phyloP scores from a whole-genome alignment of 208 protist species.

The Leishmania martiniquensis region DNA sequence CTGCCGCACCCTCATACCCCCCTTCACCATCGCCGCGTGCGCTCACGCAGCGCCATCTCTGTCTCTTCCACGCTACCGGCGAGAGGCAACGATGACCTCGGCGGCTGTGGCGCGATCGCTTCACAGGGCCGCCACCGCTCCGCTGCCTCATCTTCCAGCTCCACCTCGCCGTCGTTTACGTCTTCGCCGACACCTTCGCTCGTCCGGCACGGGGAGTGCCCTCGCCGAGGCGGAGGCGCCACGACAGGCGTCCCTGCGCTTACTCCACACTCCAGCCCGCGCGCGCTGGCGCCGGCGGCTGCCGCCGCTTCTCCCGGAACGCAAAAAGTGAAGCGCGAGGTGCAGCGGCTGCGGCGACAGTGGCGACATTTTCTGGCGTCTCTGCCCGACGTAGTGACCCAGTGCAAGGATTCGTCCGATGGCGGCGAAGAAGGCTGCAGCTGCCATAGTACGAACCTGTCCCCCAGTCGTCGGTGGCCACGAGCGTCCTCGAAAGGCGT shows the following conservation, averaged over 20 bases:
- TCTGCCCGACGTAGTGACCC: neutral
- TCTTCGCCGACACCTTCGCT: neutral
- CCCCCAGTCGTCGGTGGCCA: neutral
- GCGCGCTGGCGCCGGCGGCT: neutral
- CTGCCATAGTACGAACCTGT: neutral
- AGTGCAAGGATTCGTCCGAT: neutral
- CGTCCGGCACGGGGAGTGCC: too few relatives aligned
- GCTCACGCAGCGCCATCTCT: neutral
- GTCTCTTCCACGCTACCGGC: neutral
- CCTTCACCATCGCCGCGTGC: neutral
- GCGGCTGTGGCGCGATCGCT: neutral
- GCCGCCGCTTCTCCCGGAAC: slow-evolving; percentile 10
- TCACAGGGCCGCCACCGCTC: neutral
- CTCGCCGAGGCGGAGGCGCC: neutral
- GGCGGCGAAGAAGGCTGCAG: neutral
- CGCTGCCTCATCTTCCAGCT: slow-evolving; percentile 7
- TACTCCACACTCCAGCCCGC: too few relatives aligned
- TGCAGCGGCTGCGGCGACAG: slow-evolving; percentile 52
- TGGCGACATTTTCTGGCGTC: slow-evolving; percentile 44
- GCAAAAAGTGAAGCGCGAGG: slow-evolving; percentile 34
- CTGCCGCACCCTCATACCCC: neutral
- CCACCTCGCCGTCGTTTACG: neutral
- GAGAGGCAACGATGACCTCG: neutral
- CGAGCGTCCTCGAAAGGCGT: neutral
- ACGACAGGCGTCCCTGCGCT: neutral